These are phyloP conservation scores for Fusarium sp. DNA, from an alignment of 2,329 filamentous ascomycete species.

Conservation along the genomic window DNA sequence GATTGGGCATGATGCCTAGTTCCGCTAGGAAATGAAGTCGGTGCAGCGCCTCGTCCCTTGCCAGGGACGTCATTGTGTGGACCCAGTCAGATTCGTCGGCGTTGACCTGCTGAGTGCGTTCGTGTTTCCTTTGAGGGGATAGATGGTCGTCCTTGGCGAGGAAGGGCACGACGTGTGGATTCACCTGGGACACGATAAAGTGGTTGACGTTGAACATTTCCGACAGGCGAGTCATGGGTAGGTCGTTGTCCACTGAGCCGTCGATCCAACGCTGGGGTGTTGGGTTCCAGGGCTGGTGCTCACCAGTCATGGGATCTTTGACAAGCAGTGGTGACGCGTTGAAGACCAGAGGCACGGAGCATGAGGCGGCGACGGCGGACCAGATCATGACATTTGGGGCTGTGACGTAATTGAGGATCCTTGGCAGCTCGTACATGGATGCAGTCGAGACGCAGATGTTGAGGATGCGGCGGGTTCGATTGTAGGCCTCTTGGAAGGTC, in stretches of 20 bases:
- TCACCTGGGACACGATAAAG: constrained; percentile 97
- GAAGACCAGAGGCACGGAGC: constrained; percentile 91
- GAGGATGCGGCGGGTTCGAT: constrained; percentile 90
- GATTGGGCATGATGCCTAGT: constrained; percentile 83
- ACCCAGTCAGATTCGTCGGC: constrained; percentile 71
- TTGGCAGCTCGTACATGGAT: constrained; percentile 87
- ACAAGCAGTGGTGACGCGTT: constrained; percentile 83
- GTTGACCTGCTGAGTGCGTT: constrained; percentile 43
- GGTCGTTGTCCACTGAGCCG: constrained; percentile 93
- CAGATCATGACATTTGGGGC: constrained; percentile 96
- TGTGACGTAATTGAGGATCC: constrained; percentile 92
- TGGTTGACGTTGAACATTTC: constrained; percentile 99
- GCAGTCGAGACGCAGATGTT: constrained; percentile 95
- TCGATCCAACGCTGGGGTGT: constrained; percentile 91
- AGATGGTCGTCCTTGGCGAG: constrained; percentile 80
- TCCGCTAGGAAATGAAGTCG: constrained; percentile 86
- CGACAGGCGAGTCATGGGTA: constrained; percentile 89
- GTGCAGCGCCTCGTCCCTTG: constrained; percentile 85
- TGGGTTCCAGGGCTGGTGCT: constrained; percentile 87
- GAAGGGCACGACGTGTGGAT: constrained; percentile 93
- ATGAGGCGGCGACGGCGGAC: constrained; percentile 97
- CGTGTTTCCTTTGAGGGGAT: constrained; percentile 53
- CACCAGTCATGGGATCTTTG: constrained; percentile 86
- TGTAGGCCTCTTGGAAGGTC: constrained; percentile 96
- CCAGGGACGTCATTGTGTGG: constrained; percentile 77